These are phyloP conservation scores for Zoysia japonica DNA, from an alignment of 176 grass and related monocot species.

Conservation along the genomic window DNA sequence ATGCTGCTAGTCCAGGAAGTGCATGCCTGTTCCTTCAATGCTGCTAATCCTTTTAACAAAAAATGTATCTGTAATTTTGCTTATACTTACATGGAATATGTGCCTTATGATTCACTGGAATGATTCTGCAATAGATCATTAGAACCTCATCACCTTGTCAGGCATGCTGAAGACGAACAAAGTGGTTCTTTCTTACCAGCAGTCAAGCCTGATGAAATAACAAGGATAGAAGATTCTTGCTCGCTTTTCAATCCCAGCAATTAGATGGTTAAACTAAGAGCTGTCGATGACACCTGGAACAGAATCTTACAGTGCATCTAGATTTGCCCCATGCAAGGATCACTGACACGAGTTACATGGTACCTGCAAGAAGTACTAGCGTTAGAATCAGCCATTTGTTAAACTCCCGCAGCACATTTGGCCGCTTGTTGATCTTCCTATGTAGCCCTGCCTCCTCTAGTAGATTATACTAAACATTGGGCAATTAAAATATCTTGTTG, in stretches of 20 bases:
- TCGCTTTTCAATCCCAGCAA: conserved; percentile 38
- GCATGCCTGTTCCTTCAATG: conserved; percentile 26
- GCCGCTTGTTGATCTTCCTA: conserved; percentile 17
- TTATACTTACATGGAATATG: neutral
- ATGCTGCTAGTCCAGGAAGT: neutral
- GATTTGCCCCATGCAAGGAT: conserved; percentile 44
- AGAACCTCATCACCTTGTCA: neutral
- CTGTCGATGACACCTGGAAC: conserved; percentile 28
- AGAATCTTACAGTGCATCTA: conserved; percentile 49
- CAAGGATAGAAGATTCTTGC: conserved; percentile 17
- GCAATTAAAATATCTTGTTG: conserved; percentile 34
- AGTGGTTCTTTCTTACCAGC: neutral
- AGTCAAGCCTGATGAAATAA: conserved; percentile 8
- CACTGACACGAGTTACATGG: conserved; percentile 41
- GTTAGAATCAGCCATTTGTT: conserved; percentile 43
- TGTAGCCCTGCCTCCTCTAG: conserved; percentile 20
- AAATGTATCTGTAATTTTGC: neutral
- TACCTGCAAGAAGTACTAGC: conserved; percentile 23
- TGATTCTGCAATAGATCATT: neutral
- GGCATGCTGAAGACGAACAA: neutral
- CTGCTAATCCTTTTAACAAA: neutral
- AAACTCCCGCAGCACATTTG: conserved; percentile 39
- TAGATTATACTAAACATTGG: conserved; percentile 13
- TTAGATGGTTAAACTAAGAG: conserved; percentile 21
- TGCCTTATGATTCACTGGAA: neutral